Percentiles rank a stretch among this genome's conserved stretches.
phyloP scores from a whole-genome alignment of 2,329 filamentous ascomycete genomes.

The Exophiala calicioides region DNA sequence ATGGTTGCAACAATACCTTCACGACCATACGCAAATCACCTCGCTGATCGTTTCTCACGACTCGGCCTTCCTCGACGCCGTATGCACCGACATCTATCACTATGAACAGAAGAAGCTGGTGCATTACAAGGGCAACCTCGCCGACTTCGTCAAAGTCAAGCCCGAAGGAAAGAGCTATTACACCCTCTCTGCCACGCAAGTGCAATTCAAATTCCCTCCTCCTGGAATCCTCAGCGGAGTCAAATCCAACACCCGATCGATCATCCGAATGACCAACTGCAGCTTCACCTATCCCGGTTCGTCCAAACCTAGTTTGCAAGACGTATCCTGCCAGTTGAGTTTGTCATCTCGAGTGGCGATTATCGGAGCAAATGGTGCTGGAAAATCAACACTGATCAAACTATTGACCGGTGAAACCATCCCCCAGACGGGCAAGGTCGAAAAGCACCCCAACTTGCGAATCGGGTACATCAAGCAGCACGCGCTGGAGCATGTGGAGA shows the following conservation, averaged over 20 bases:
- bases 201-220: constrained; percentile 97
- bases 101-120: constrained; percentile 96
- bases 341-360: constrained; percentile 93
- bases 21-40: constrained; percentile 93
- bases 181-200: constrained; percentile 81
- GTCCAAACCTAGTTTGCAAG: constrained; percentile 79
- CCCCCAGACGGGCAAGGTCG: constrained; percentile 79
- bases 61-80: constrained; percentile 93
- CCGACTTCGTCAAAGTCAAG: constrained; percentile 77
- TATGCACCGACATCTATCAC: constrained; percentile 98
- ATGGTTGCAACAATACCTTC: constrained; percentile 94
- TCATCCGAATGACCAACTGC: constrained; percentile 90
- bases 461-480: constrained; percentile 99
- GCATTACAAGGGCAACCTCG: constrained; percentile 53
- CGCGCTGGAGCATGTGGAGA: constrained; percentile 97
- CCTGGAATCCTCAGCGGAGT: constrained; percentile 93
- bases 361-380: constrained; percentile 95
- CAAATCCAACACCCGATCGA: constrained; percentile 90
- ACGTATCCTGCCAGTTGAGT: constrained; percentile 83
- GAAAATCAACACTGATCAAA: constrained; percentile 98
- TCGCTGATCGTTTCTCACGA: constrained; percentile 98
- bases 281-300: constrained; percentile 92
- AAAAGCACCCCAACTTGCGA: constrained; percentile 97
- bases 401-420: constrained; percentile 90
- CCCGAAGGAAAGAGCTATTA: constrained; percentile 98